A percentile compares a stretch with the other conserved stretches of the same genome.
phyloP scores from a whole-genome alignment of 371 early-diverging fungal species.

The Dinochytrium kinnereticum region DNA sequence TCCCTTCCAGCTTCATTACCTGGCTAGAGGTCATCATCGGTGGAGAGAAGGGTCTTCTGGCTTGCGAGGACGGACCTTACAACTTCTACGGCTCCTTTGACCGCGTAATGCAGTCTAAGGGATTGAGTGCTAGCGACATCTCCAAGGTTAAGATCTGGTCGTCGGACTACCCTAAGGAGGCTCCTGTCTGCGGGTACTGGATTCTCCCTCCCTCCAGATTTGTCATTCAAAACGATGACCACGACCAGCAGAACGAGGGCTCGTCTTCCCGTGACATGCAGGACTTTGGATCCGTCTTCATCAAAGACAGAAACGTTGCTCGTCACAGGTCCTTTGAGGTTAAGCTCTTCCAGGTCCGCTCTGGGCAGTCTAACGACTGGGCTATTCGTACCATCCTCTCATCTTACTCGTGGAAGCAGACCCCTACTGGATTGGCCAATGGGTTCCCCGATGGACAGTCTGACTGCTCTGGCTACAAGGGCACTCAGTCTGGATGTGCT shows the following conservation, averaged over 20 bases:
- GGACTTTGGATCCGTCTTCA: conserved; percentile 32
- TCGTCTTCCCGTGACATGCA: conserved; percentile 40
- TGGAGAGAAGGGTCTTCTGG: conserved; percentile 35
- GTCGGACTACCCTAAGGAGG: conserved; percentile 39
- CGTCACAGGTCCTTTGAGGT: conserved; percentile 30
- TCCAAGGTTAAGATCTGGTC: conserved; percentile 37
- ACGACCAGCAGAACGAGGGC: conserved; percentile 39
- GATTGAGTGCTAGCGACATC: conserved; percentile 26
- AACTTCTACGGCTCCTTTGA: conserved; percentile 30
- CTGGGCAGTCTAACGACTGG: conserved; percentile 25
- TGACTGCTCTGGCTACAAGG: conserved; percentile 29
- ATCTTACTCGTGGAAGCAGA: conserved; percentile 13
- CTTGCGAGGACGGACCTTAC: conserved; percentile 24
- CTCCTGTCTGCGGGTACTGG: conserved; percentile 37
- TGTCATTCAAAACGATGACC: conserved; percentile 41
- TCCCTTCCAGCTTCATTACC: conserved; percentile 33
- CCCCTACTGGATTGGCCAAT: conserved; percentile 9
- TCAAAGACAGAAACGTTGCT: conserved; percentile 35
- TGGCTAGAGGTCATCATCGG: conserved; percentile 39
- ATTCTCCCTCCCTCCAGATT: conserved; percentile 31
- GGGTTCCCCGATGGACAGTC: conserved; percentile 37
- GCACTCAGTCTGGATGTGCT: conserved; percentile 28
- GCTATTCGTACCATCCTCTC: conserved; percentile 28
- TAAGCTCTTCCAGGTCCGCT: conserved; percentile 26
- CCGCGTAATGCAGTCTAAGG: conserved; percentile 13